Evolutionary conservation across 371 early-diverging fungal genomes (phyloP).

Genomic region (Basidiobolus heterosporus): DNA sequence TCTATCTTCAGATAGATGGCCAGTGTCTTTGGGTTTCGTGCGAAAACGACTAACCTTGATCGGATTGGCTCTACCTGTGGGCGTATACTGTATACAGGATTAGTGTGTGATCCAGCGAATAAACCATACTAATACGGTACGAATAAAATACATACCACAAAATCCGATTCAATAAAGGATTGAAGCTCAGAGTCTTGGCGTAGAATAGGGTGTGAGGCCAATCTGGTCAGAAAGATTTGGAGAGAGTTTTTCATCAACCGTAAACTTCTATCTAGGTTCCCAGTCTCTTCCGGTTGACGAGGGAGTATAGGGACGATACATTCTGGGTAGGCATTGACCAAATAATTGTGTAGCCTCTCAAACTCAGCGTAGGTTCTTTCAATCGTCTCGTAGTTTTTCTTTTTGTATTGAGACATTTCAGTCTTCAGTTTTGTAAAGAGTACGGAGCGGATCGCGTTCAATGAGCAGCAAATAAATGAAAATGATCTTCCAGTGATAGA

Average conservation of each 20-base stretch:
- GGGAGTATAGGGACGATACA: slow-evolving; percentile 25
- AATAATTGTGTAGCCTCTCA: slow-evolving; percentile 19
- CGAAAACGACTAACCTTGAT: no score
- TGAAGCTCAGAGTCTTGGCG: slow-evolving; percentile 26
- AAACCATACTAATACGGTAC: no score
- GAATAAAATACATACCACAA: slow-evolving; percentile 14
- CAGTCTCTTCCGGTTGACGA: slow-evolving; percentile 10
- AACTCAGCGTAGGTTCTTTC: slow-evolving; percentile 25
- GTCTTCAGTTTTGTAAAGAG: slow-evolving; percentile 6
- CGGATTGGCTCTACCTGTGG: no score
- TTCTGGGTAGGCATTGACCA: slow-evolving; percentile 24
- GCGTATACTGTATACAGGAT: no score
- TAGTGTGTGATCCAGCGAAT: no score
- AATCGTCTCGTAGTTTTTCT: slow-evolving; percentile 16
- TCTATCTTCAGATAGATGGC: no score
- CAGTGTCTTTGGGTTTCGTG: no score
- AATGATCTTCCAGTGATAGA: no score
- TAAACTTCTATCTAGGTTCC: slow-evolving; percentile 20
- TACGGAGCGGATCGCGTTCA: background rate
- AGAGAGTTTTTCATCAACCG: slow-evolving; percentile 14
- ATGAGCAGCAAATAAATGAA: no score
- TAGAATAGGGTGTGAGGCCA: slow-evolving; percentile 19
- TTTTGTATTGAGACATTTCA: slow-evolving; percentile 18
- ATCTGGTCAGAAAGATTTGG: slow-evolving; percentile 22
- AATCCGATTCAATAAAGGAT: slow-evolving; percentile 27